Evolutionary conservation across 306 rosid genomes (phyloP).

Genomic region (Acacia confusa): DNA sequence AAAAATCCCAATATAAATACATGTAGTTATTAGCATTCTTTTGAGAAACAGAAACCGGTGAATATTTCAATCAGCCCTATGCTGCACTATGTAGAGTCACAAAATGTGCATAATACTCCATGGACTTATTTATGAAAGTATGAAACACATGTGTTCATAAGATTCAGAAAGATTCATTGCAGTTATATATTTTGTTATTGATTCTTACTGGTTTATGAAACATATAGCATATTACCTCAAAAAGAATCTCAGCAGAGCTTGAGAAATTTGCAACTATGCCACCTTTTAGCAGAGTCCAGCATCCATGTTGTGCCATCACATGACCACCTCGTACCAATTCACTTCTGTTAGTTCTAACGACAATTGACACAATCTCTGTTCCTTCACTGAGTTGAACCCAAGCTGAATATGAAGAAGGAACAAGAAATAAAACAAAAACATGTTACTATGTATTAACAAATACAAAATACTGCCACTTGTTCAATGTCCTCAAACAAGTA

Average conservation of each 20-base stretch:
- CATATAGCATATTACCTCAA: slow-evolving; percentile 46
- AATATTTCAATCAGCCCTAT: neutral
- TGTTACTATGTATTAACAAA: neutral
- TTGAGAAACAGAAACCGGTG: neutral
- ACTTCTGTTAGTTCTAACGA: slow-evolving; percentile 42
- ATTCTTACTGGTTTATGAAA: neutral
- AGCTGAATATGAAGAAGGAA: slow-evolving; percentile 38
- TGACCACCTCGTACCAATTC: slow-evolving; percentile 46
- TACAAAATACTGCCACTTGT: too few species aligned
- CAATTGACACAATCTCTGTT: slow-evolving; percentile 51
- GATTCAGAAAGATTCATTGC: neutral
- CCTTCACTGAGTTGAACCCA: slow-evolving; percentile 76
- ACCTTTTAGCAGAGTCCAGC: slow-evolving; percentile 76
- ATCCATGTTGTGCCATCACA: slow-evolving; percentile 56
- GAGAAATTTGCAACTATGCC: slow-evolving; percentile 68
- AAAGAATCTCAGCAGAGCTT: slow-evolving; percentile 48
- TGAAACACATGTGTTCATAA: neutral
- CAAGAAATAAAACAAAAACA: neutral
- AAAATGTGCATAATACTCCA: too few species aligned
- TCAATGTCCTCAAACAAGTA: neutral
- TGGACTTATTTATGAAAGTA: neutral
- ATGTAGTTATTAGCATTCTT: neutral
- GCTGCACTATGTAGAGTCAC: neutral
- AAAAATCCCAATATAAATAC: neutral
- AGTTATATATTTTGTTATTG: neutral